Evolutionary conservation across 2,329 filamentous ascomycete genomes (phyloP), one percentile per base, ranked within the genome.

Genomic region (Dactylellina drechsleri): DNA sequence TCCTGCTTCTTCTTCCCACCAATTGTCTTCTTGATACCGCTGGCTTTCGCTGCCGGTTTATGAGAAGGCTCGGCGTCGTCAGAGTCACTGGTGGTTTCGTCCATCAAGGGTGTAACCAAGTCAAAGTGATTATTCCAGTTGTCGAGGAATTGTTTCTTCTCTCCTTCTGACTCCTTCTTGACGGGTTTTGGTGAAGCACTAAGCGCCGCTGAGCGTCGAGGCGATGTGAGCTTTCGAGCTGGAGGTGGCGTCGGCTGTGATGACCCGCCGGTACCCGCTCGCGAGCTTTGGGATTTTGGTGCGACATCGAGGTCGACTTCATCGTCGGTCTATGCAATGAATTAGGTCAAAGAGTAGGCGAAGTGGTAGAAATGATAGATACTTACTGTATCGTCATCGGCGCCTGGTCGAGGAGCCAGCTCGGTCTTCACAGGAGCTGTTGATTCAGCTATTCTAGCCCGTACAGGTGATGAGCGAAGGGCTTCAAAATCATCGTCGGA

Each of bases 401-500:
- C 40, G 8, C 52, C 15, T 31, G 43, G 64, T 4, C 16, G 31
- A 10, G 47, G n/a, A 26, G 36, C 23, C 16, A 20, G 12, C n/a
- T 68, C 58, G 4, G 41, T 54, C 18, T 52, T 68, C 1, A 15
- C 15, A 8, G 54, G 23, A 18, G 8, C n/a, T 15, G 45, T 12
- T 18, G 45, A 12, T 8, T 54, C 71, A 7, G 15, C 49, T 13
- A 50, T 49, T n/a, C 41, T 53, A 56, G 36, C 16, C 16, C 58
- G 41, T 20, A 50, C 40, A 20, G 71, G 71, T 4, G 70, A 74
- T n/a, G 71, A 75, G 2, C 52, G 62, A 6, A 75, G 59, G 7
- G 59, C 59, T 20, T 75, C 43, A 53, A 75, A 75, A 13, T 75
- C 71, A 16, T 75, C 71, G 56, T 75, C 71, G 6, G 71, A 75